These are phyloP conservation scores for Exophiala viscosa DNA, from an alignment of 2,329 filamentous ascomycete genomes.

Conservation along the genomic window DNA sequence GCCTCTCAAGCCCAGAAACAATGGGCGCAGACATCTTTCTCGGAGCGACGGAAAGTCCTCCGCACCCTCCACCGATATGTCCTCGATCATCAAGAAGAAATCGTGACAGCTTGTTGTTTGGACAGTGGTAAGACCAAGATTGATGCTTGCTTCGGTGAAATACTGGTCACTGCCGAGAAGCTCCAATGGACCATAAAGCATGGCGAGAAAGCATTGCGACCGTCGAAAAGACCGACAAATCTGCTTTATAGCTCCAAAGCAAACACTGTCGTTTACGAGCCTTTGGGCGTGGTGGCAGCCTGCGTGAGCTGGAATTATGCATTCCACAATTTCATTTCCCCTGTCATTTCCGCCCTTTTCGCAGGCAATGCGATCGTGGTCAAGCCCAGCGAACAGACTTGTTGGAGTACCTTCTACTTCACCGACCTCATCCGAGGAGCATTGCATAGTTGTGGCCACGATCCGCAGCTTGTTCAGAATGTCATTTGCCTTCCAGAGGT, in stretches of 20 bases:
- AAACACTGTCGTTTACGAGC: conserved; percentile 87
- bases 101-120: conserved; percentile 78
- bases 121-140: conserved; percentile 97
- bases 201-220: conserved; percentile 73
- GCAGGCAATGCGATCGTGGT: conserved; percentile 87
- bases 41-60: conserved; percentile 72
- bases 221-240: conserved; percentile 76
- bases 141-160: conserved; percentile 89
- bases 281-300: conserved; percentile 85
- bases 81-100: conserved; percentile 81
- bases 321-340: conserved; percentile 91
- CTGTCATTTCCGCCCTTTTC: conserved; percentile 85
- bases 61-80: conserved; percentile 72
- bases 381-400: conserved; percentile 92
- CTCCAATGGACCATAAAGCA: conserved; percentile 90
- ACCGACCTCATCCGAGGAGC: conserved; percentile 72
- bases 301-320: conserved; percentile 97
- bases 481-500: conserved; percentile 84
- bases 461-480: conserved; percentile 75
- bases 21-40: conserved; percentile 77
- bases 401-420: conserved; percentile 87
- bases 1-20: conserved; percentile 69
- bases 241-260: conserved; percentile 93
- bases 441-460: conserved; percentile 75
- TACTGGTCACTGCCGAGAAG: conserved; percentile 90